Percentiles rank a stretch among this genome's conserved stretches.
phyloP scores from a whole-genome alignment of 176 grass and related monocot species.

The Carex littledalei region DNA sequence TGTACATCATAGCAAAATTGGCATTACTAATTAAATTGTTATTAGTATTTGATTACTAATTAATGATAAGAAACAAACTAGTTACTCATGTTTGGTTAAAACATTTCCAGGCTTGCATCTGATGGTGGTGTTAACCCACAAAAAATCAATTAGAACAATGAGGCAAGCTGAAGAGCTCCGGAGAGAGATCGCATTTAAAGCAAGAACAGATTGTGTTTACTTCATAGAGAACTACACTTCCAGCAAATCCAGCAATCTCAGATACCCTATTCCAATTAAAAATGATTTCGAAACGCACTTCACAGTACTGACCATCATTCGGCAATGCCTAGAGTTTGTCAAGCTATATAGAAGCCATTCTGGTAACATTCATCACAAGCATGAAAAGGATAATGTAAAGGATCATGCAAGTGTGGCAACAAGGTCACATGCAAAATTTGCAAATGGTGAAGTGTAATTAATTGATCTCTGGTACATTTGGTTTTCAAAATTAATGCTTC shows the following conservation, averaged over 20 bases:
- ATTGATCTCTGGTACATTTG: neutral
- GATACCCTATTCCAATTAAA: conserved; percentile 40
- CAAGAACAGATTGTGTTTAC: conserved; percentile 70
- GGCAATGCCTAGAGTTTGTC: conserved; percentile 81
- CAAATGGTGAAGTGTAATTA: neutral
- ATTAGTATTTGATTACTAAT: neutral
- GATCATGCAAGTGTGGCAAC: neutral
- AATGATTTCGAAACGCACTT: conserved; percentile 85
- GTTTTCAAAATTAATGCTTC: neutral
- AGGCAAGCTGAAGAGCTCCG: conserved; percentile 66
- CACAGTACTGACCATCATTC: conserved; percentile 52
- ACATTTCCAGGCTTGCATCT: conserved; percentile 56
- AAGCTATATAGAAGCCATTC: conserved; percentile 50
- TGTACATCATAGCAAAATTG: neutral
- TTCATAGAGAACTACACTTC: conserved; percentile 86
- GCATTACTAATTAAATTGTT: neutral
- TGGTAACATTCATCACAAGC: conserved; percentile 21
- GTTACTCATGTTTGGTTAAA: conserved; percentile 8
- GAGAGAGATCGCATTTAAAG: conserved; percentile 65
- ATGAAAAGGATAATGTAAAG: conserved; percentile 11
- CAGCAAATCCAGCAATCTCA: conserved; percentile 25
- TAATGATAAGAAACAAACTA: neutral
- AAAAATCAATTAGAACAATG: conserved; percentile 49
- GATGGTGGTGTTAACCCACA: conserved; percentile 73
- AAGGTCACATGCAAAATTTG: neutral